A percentile compares a stretch with the other conserved stretches of the same genome.
phyloP scores from a whole-genome alignment of 345 rosid genomes.

The Eucalyptus curtisii region DNA sequence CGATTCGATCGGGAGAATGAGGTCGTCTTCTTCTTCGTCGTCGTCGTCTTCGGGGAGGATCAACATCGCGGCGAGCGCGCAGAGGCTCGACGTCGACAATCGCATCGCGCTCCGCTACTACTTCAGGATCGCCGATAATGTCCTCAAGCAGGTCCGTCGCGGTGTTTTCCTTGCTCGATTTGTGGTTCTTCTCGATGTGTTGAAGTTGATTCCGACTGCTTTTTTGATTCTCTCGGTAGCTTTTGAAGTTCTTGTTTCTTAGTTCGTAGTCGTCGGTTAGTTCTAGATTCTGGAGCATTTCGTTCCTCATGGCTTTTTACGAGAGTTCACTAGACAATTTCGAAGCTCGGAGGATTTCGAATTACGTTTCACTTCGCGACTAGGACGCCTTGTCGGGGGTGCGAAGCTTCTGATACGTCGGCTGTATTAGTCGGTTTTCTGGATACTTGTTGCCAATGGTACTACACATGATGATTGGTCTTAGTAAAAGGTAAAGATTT shows the following conservation, averaged over 20 bases:
- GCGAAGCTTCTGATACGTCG: neutral
- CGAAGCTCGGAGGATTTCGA: neutral
- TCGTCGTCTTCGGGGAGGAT: conserved; percentile 26
- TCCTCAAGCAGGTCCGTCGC: conserved; percentile 70
- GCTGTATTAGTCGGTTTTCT: neutral
- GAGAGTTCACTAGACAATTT: neutral
- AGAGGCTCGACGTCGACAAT: conserved; percentile 66
- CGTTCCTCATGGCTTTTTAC: neutral
- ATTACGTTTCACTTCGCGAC: neutral
- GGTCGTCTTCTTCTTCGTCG: conserved; percentile 46
- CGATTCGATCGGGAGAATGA: conserved; percentile 1
- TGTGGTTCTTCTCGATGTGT: neutral
- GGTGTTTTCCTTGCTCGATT: neutral
- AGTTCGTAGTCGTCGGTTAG: neutral
- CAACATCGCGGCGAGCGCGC: conserved; percentile 67
- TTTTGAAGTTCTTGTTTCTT: neutral
- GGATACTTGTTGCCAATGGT: neutral
- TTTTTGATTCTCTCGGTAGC: neutral
- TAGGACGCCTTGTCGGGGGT: neutral
- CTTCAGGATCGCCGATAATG: conserved; percentile 79
- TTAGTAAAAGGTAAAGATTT: neutral
- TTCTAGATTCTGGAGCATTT: neutral
- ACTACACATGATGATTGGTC: neutral
- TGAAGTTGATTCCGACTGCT: neutral
- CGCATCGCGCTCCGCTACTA: conserved; percentile 75